Base-by-base conservation (phyloP, 2,329 filamentous ascomycete genomes). In the Fusarium virguliforme region DNA sequence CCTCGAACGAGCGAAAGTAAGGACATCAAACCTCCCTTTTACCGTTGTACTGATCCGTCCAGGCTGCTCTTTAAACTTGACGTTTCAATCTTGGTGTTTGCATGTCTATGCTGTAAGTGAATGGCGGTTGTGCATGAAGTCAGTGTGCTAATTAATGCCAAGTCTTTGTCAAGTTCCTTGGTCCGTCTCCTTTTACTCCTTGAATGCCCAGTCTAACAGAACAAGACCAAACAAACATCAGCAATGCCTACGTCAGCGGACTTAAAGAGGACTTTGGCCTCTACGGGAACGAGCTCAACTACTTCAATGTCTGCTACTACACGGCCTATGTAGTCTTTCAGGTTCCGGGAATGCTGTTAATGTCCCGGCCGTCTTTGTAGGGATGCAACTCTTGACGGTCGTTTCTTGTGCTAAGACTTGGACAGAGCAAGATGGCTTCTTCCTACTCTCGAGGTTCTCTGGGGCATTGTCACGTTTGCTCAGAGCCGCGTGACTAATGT, bases 231-330 rank as follows among this genome's bases (percentile, higher is more conserved):
- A 67, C 65, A 43, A 79, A 79, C 37, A 70, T 78, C 64, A 80
- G 74, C 59, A 79, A 78, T 70, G 81, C 81, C 15, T 82, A 81
- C 40, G 79, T 81, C 13, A 78, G 75, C 1, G 81, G 81, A 1
- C 79, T 82, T 77, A 77, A 80, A 9, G 75, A 79, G 50, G 78
- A 79, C 35, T 66, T 79, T 8, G 54, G 72, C 1, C 73, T 80
- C 46, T 70, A 76, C 5, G 79, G 77, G 8, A 81, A 82, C 51
- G 76, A 82, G 37, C 65, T 73, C 22, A 73, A 74, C 41, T 73
- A 74, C 57, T 73, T 65, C 37, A 68, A 66, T 2, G 56, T 67
- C 15, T 75, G 68, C 28, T 76, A 75, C 55, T 70, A 64, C 32
- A 71, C 66, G 13, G 67, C 63, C 12, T 72, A 73, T 22, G 50